Evolutionary conservation across 2,329 filamentous ascomycete genomes (phyloP).

Genomic region (Neonectria faginata): DNA sequence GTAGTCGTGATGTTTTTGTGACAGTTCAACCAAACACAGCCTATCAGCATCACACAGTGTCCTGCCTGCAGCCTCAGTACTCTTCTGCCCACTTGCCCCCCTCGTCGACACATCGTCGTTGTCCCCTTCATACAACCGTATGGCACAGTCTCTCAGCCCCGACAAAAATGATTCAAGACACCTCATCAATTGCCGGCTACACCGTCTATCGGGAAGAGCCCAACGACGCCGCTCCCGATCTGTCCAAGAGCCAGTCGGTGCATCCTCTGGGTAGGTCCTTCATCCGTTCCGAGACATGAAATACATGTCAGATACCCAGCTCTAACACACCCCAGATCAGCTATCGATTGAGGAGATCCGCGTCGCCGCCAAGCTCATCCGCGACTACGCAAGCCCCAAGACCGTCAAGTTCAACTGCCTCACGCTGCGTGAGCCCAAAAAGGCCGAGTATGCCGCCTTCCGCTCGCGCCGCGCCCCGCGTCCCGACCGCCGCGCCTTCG

Average conservation of each 20-base stretch:
- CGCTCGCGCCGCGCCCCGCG: conserved; percentile 62
- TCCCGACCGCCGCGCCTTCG: conserved; percentile 61
- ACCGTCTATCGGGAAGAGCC: conserved; percentile 58
- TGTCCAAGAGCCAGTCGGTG: conserved; percentile 46
- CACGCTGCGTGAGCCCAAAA: conserved; percentile 73
- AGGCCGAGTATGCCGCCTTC: conserved; percentile 72
- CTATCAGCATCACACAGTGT: conserved; percentile 5
- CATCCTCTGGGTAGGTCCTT: conserved; percentile 53
- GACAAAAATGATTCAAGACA: conserved; percentile 55
- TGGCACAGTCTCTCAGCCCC: conserved; percentile 45
- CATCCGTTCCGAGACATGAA: no score
- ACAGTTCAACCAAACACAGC: neutral
- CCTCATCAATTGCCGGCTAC: conserved; percentile 58
- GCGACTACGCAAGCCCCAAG: conserved; percentile 51
- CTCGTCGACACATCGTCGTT: conserved; percentile 22
- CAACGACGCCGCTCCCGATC: conserved; percentile 52
- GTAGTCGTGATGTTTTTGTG: neutral
- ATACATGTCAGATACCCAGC: no score
- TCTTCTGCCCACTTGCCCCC: no score
- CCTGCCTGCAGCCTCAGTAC: neutral
- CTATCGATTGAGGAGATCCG: conserved; percentile 67
- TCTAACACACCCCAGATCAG: conserved; percentile 54
- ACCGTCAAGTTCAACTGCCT: conserved; percentile 69
- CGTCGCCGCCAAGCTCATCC: conserved; percentile 61
- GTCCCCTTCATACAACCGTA: conserved; percentile 33